These are phyloP conservation scores for Taiwanofungus camphoratus DNA, from an alignment of 1,284 basidiomycete genomes.

Conservation along the genomic window DNA sequence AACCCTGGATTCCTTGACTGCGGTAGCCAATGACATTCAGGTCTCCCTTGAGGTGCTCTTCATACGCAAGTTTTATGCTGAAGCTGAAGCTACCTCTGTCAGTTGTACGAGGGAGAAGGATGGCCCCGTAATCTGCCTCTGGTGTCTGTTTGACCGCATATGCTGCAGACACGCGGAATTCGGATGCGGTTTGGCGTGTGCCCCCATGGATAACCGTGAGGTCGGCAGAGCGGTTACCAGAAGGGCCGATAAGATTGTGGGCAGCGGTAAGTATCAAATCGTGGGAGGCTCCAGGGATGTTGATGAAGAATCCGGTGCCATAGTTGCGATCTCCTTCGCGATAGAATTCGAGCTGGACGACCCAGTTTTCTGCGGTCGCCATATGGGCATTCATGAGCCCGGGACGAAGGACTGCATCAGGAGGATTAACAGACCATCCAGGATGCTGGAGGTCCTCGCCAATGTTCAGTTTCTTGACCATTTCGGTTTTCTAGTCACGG, in stretches of 20 bases:
- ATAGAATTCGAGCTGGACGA: neutral
- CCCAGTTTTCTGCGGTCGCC: neutral
- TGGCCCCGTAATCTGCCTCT: conserved; percentile 1
- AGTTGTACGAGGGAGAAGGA: neutral
- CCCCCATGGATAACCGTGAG: neutral
- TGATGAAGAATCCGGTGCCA: conserved; percentile 1
- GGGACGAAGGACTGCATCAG: too few species aligned
- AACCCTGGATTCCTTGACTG: neutral
- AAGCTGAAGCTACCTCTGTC: conserved; percentile 2
- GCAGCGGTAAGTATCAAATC: neutral
- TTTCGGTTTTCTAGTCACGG: too few species aligned
- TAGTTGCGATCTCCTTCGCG: neutral
- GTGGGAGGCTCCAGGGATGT: conserved; percentile 1
- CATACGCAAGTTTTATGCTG: conserved; percentile 5
- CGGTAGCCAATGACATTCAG: conserved; percentile 8
- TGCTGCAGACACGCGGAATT: neutral
- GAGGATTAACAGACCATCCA: too few species aligned
- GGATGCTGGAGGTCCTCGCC: too few species aligned
- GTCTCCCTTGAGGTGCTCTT: neutral
- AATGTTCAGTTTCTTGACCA: too few species aligned
- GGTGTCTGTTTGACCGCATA: neutral
- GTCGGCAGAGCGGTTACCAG: neutral
- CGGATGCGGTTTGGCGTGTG: neutral
- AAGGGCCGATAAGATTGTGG: neutral
- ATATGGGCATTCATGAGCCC: neutral